Evolutionary conservation across 495 filamentous ascomycete genomes (phyloP).

Genomic region (Hyaloscypha variabilis): DNA sequence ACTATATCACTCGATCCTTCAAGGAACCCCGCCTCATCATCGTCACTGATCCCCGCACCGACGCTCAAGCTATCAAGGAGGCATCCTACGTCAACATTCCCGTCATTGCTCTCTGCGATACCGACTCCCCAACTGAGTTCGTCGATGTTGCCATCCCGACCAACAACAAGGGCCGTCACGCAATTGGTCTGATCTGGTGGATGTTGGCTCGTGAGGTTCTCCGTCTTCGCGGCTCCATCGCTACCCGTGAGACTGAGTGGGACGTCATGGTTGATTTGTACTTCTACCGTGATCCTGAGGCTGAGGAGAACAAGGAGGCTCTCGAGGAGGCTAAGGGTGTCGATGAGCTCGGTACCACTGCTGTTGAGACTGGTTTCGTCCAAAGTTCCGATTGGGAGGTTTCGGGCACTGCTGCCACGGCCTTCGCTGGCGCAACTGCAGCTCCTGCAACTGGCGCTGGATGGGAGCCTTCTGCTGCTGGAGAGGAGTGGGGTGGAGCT

Average conservation of each 20-base stretch:
- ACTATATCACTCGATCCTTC: slow-evolving; percentile 99
- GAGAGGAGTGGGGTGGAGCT: slow-evolving; percentile 64
- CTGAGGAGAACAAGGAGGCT: slow-evolving; percentile 90
- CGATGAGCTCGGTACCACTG: slow-evolving; percentile 81
- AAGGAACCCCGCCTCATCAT: slow-evolving; percentile 99
- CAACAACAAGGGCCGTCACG: slow-evolving; percentile 99
- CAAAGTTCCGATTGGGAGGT: slow-evolving; percentile 70
- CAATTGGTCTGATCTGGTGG: slow-evolving; percentile 99
- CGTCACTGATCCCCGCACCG: slow-evolving; percentile 98
- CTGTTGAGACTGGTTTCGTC: slow-evolving; percentile 80
- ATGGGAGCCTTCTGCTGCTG: slow-evolving; percentile 73
- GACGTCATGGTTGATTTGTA: slow-evolving; percentile 99
- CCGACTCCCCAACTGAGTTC: slow-evolving; percentile 98
- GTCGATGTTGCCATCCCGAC: slow-evolving; percentile 99
- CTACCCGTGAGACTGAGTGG: slow-evolving; percentile 93
- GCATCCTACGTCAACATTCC: slow-evolving; percentile 99
- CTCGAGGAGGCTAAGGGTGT: slow-evolving; percentile 58
- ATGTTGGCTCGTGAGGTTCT: slow-evolving; percentile 99
- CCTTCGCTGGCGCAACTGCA: slow-evolving; percentile 55
- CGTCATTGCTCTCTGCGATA: slow-evolving; percentile 98
- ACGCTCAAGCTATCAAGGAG: slow-evolving; percentile 99
- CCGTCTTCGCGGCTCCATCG: slow-evolving; percentile 93
- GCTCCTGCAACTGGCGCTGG: slow-evolving; percentile 52
- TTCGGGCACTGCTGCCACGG: slow-evolving; percentile 49
- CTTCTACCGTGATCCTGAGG: slow-evolving; percentile 99